phyloP scores from a whole-genome alignment of 768 basidiomycete species.

The Amanita fuliginea region DNA sequence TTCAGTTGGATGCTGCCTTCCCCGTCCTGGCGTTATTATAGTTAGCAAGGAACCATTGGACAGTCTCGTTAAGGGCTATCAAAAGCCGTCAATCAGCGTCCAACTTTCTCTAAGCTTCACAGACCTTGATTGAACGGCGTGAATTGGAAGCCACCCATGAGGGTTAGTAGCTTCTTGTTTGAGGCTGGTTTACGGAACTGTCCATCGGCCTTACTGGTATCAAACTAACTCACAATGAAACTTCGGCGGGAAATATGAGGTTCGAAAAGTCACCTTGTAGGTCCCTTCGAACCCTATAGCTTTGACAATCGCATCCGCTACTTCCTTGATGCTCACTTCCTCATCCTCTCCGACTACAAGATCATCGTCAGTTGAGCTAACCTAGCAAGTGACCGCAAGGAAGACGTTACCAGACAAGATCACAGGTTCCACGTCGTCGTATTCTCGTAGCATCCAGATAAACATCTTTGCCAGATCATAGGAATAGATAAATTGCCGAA shows the following conservation, averaged over 20 bases:
- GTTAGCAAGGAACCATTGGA: slow-evolving; percentile 83
- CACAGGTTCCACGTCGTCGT: slow-evolving; percentile 86
- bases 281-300: slow-evolving; percentile 71
- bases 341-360: slow-evolving; percentile 81
- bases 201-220: slow-evolving; percentile 76
- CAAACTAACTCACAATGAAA: slow-evolving; percentile 44
- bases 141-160: slow-evolving; percentile 78
- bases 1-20: slow-evolving; percentile 10
- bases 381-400: background rate
- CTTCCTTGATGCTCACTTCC: slow-evolving; percentile 86
- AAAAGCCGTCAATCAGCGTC: slow-evolving; percentile 1
- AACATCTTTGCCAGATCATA: slow-evolving; percentile 90
- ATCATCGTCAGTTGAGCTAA: background rate
- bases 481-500: slow-evolving; percentile 98
- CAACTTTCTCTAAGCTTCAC: slow-evolving; percentile 9
- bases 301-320: slow-evolving; percentile 85
- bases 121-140: slow-evolving; percentile 82
- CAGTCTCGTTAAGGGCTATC: slow-evolving; percentile 63
- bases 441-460: slow-evolving; percentile 86
- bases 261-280: slow-evolving; percentile 38
- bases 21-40: slow-evolving; percentile 62
- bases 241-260: background rate
- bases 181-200: slow-evolving; percentile 96
- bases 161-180: slow-evolving; percentile 72
- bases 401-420: slow-evolving; percentile 66